Conservation (phyloP, 371 early-diverging fungal species). For the Mucor circinelloides region DNA sequence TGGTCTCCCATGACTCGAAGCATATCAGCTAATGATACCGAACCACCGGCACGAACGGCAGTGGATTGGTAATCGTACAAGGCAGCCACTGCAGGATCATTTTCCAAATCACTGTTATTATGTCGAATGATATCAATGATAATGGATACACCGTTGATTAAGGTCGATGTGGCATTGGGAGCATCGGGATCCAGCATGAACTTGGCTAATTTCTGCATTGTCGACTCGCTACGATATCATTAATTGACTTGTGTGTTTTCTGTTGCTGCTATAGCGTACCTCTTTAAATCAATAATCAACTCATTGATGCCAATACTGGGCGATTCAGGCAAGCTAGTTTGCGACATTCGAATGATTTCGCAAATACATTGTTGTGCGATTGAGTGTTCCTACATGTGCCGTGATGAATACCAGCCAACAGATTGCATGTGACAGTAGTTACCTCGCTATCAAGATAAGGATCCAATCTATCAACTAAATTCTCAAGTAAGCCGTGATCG, state of each 20-base stretch:
- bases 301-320: conserved; percentile 72
- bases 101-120: conserved; percentile 66
- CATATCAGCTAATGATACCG: conserved; percentile 75
- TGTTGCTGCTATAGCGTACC: conserved; percentile 37
- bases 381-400: conserved; percentile 69
- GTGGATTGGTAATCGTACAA: conserved; percentile 25
- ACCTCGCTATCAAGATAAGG: conserved; percentile 78
- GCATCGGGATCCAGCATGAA: conserved; percentile 85
- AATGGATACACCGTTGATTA: conserved; percentile 89
- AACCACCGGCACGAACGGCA: not conserved
- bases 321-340: conserved; percentile 70
- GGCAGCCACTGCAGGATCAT: conserved; percentile 29
- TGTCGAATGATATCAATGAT: conserved; percentile 95
- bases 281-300: conserved; percentile 81
- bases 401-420: not conserved
- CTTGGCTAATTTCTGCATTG: conserved; percentile 70
- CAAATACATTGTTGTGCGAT: conserved; percentile 88
- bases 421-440: conserved; percentile 8
- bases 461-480: conserved; percentile 77
- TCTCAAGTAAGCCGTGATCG: conserved; percentile 74
- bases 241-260: not conserved
- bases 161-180: conserved; percentile 76
- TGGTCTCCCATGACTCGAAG: conserved; percentile 75
- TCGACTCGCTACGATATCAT: conserved; percentile 45
- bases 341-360: conserved; percentile 90